Evolutionary conservation across 2,329 filamentous ascomycete species (phyloP), one percentile per base, ranked within the genome.

Genomic region (Fusarium floridanum): DNA sequence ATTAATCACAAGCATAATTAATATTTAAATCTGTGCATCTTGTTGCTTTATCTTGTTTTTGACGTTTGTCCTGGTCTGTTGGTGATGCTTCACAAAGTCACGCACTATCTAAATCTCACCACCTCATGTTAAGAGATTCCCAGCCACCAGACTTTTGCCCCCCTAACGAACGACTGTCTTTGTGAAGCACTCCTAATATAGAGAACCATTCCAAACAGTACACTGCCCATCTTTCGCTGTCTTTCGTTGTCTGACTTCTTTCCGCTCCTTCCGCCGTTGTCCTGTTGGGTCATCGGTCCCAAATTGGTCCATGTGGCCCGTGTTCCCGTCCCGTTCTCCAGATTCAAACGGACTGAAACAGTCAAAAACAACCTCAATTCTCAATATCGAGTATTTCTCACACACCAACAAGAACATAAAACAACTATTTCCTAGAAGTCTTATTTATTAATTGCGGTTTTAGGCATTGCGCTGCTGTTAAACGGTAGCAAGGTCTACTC

Each of bases 71-170:
- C 16, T 12, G 48, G 6, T 11, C 27, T 53, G 27, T 29, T 29
- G 7, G 16, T 60, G 34, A 16, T 29, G 2, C 17, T 39, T 9
- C 16, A 9, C 3, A 9, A 37, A 11, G 79, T 79, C 68, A n/a
- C 53, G 27, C 66, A 60, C 69, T 80, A 81, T 75, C 78, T 75
- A 43, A 62, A 55, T 50, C 56, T 76, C 80, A 81, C 76, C 75
- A 70, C 67, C 60, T 64, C 39, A 36, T 48, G 16, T 43, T 48
- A 60, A 29, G 53, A 64, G 66, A 68, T 65, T 57, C 64, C 75
- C 73, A 79, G 72, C 76, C 78, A 73, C 78, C 78, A 64, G 72
- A 79, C 68, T 74, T 79, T 68, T 68, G 32, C 24, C 59, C 59
- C 61, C 36, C 14, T 27, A 50, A 43, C 43, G 12, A 61, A n/a